Evolutionary conservation across 1,284 basidiomycete genomes (phyloP).

Genomic region (Agaricales sp.): DNA sequence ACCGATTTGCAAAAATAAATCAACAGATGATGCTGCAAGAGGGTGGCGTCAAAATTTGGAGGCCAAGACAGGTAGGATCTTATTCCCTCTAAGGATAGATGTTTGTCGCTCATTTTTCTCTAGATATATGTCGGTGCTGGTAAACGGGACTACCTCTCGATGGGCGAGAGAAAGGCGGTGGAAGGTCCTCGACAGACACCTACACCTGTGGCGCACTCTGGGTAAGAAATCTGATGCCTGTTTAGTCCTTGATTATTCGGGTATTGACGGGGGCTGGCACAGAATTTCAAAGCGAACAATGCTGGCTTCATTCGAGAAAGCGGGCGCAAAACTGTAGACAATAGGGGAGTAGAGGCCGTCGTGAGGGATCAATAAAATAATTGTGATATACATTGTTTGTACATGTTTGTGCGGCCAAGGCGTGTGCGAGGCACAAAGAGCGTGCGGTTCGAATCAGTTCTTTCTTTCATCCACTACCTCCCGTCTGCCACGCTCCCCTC

Average conservation of each 20-base stretch:
- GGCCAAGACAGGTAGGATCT: constrained; percentile 67
- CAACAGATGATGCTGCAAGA: constrained; percentile 77
- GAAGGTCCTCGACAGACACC: constrained; percentile 48
- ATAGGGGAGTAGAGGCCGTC: constrained; percentile 26
- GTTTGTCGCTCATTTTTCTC: constrained; percentile 1
- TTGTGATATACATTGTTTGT: constrained; percentile 6
- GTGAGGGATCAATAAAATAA: constrained; percentile 6
- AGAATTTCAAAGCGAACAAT: constrained; percentile 73
- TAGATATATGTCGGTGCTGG: constrained; percentile 69
- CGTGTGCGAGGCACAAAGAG: constrained; percentile 3
- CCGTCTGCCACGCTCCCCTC: constrained; percentile 16
- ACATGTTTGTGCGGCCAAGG: neutral
- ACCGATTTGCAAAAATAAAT: neutral
- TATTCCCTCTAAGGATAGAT: constrained; percentile 4
- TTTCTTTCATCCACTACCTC: constrained; percentile 11
- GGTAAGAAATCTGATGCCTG: constrained; percentile 37
- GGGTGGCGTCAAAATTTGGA: constrained; percentile 85
- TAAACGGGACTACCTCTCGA: constrained; percentile 62
- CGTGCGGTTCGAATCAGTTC: constrained; percentile 1
- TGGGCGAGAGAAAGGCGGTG: constrained; percentile 48
- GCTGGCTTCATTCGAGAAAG: constrained; percentile 61
- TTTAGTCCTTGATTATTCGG: constrained; percentile 6
- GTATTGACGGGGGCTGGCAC: constrained; percentile 10
- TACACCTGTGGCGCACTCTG: constrained; percentile 60
- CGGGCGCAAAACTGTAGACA: constrained; percentile 37